These are phyloP conservation scores for Heimioporus sp. DNA, from an alignment of 768 basidiomycete species.

Conservation along the genomic window DNA sequence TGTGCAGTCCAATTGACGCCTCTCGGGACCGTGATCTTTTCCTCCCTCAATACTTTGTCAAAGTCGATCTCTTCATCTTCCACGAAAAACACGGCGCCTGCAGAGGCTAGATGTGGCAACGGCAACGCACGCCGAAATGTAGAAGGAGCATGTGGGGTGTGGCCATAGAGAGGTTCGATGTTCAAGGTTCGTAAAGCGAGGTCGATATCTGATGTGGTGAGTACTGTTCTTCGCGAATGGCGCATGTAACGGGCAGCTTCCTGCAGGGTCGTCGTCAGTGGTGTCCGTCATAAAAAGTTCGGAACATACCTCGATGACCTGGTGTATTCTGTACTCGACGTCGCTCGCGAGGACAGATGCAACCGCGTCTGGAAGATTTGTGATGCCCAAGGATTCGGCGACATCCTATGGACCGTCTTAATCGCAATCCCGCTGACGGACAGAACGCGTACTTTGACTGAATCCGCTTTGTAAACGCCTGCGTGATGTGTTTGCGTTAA, in stretches of 20 bases:
- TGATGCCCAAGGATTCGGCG: conserved; percentile 82
- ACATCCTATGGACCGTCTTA: conserved; percentile 60
- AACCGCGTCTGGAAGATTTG: conserved; percentile 71
- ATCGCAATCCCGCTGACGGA: conserved; percentile 6
- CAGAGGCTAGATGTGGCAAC: conserved; percentile 40
- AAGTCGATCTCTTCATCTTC: conserved; percentile 99
- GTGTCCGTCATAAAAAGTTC: neutral
- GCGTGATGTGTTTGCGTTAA: conserved; percentile 48
- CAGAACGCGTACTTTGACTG: conserved; percentile 50
- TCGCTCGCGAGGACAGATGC: conserved; percentile 89
- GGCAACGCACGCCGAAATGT: conserved; percentile 46
- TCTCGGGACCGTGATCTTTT: conserved; percentile 78
- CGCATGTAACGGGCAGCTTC: conserved; percentile 98
- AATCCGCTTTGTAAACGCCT: conserved; percentile 62
- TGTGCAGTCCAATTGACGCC: conserved; percentile 90
- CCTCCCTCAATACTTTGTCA: conserved; percentile 83
- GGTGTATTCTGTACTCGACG: conserved; percentile 94
- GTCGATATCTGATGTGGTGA: conserved; percentile 90
- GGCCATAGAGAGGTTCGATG: conserved; percentile 91
- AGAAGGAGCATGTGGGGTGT: conserved; percentile 31
- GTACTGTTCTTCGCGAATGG: conserved; percentile 85
- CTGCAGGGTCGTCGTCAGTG: conserved; percentile 23
- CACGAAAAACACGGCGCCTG: conserved; percentile 84
- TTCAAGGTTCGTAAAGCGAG: conserved; percentile 91
- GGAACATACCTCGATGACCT: conserved; percentile 79